Evolutionary conservation across 176 grass and related monocot genomes (phyloP).

Genomic region (Aechmea fasciata): DNA sequence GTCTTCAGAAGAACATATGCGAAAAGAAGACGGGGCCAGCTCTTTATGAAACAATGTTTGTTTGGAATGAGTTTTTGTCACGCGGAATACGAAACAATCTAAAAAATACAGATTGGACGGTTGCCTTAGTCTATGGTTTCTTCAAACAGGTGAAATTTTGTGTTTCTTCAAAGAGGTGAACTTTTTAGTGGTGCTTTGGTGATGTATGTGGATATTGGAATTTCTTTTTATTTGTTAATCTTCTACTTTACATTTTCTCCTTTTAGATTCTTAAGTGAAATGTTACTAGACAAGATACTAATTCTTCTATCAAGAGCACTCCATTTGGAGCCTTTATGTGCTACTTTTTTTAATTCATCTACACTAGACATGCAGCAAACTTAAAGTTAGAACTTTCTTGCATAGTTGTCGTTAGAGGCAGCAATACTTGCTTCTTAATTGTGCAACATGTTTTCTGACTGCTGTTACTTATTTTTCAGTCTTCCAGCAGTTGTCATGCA

Average conservation of each 20-base stretch:
- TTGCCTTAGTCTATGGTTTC: constrained; percentile 86
- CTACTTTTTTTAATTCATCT: too few species aligned
- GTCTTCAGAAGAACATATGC: constrained; percentile 83
- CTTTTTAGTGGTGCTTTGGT: not conserved
- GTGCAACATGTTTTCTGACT: constrained; percentile 4
- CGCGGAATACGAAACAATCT: constrained; percentile 65
- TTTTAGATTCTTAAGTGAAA: too few species aligned
- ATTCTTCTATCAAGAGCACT: too few species aligned
- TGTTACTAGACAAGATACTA: too few species aligned
- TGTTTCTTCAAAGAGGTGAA: not conserved
- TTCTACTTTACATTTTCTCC: too few species aligned
- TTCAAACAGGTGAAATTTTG: constrained; percentile 73
- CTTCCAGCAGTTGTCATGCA: constrained; percentile 5
- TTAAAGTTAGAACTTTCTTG: too few species aligned
- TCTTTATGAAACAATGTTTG: constrained; percentile 93
- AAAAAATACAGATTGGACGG: constrained; percentile 77
- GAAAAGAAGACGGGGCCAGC: constrained; percentile 45
- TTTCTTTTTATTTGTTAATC: too few species aligned
- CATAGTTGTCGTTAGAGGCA: too few species aligned
- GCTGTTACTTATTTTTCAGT: constrained; percentile 10
- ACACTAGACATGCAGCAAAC: too few species aligned
- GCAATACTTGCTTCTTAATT: too few species aligned
- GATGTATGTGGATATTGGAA: too few species aligned
- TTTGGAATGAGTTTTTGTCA: constrained; percentile 96
- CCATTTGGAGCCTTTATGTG: too few species aligned